Conservation (phyloP, 2,329 filamentous ascomycete genomes). For the Fonsecaea multimorphosa region DNA sequence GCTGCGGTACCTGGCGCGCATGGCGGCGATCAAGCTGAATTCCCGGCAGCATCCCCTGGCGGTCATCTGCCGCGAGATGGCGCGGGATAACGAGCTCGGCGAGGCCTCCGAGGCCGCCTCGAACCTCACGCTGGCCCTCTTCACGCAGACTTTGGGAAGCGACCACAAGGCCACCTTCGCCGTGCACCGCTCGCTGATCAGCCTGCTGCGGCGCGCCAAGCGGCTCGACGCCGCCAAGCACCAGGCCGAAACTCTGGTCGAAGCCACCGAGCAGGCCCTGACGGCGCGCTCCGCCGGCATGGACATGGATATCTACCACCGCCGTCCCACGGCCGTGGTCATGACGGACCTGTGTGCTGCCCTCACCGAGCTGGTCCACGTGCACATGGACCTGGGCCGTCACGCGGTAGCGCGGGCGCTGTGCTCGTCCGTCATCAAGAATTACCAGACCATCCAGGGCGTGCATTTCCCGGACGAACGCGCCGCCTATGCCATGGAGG, state of each 20-base stretch:
- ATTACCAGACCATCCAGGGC: conserved; percentile 5
- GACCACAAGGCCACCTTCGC: conserved; percentile 5
- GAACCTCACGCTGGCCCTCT: conserved; percentile 9
- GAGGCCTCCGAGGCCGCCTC: conserved; percentile 13
- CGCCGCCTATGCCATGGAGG: conserved; percentile 22
- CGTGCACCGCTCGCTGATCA: conserved; percentile 19
- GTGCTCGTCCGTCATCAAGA: conserved; percentile 11
- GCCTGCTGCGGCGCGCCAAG: conserved; percentile 13
- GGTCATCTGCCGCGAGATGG: conserved; percentile 18
- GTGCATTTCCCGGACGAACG: conserved; percentile 18
- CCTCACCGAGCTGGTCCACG: conserved; percentile 18
- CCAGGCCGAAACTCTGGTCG: conserved; percentile 4
- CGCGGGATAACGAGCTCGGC: conserved; percentile 6
- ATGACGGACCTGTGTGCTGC: conserved; percentile 17
- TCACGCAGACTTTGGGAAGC: background rate
- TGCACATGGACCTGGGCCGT: conserved; percentile 14
- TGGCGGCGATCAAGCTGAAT: conserved; percentile 17
- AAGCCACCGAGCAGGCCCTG: conserved; percentile 12
- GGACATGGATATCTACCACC: background rate
- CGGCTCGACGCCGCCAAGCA: conserved; percentile 15
- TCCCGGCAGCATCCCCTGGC: conserved; percentile 12
- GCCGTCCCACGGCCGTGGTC: background rate
- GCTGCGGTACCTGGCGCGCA: conserved; percentile 18
- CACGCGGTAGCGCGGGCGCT: conserved; percentile 1
- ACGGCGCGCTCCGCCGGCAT: background rate